Percentiles rank a stretch among this genome's conserved stretches.
Evolutionary conservation across 2,329 filamentous ascomycete genomes (phyloP).

Genomic region (Aspergillus ibericus): DNA sequence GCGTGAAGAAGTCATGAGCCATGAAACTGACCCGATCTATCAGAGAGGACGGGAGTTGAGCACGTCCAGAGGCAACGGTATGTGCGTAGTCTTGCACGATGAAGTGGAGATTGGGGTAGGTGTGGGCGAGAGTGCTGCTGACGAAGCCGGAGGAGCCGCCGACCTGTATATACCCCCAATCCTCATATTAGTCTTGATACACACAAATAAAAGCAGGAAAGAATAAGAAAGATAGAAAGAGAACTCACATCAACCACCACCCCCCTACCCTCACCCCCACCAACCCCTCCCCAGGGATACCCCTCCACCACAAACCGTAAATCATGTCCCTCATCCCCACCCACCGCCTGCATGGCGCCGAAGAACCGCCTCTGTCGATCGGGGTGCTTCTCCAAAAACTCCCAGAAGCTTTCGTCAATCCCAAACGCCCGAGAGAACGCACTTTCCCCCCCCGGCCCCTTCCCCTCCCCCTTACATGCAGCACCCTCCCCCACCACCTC

Average conservation of each 20-base stretch:
- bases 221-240: neutral
- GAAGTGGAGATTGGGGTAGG: slow-evolving; percentile 4
- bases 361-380: neutral
- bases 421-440: slow-evolving; percentile 3
- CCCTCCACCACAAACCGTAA: slow-evolving; percentile 1
- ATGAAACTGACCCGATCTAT: neutral
- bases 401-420: neutral
- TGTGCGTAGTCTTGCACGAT: slow-evolving; percentile 13
- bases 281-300: slow-evolving; percentile 9
- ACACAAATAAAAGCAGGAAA: too few species aligned
- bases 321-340: neutral
- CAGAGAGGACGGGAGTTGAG: neutral
- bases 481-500: neutral
- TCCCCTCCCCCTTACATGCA: neutral
- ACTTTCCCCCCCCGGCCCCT: neutral
- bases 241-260: slow-evolving; percentile 11
- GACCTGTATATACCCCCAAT: slow-evolving; percentile 5
- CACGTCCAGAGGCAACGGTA: neutral
- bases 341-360: slow-evolving; percentile 3
- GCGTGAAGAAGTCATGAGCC: slow-evolving; percentile 4
- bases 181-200: too few species aligned
- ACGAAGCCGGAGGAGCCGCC: slow-evolving; percentile 11
- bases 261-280: slow-evolving; percentile 1
- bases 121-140: slow-evolving; percentile 2
- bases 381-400: neutral